A percentile compares a stretch with the other conserved stretches of the same genome.
Conservation (phyloP, 2,329 filamentous ascomycete species). For the Rhynchosporium graminicola region DNA sequence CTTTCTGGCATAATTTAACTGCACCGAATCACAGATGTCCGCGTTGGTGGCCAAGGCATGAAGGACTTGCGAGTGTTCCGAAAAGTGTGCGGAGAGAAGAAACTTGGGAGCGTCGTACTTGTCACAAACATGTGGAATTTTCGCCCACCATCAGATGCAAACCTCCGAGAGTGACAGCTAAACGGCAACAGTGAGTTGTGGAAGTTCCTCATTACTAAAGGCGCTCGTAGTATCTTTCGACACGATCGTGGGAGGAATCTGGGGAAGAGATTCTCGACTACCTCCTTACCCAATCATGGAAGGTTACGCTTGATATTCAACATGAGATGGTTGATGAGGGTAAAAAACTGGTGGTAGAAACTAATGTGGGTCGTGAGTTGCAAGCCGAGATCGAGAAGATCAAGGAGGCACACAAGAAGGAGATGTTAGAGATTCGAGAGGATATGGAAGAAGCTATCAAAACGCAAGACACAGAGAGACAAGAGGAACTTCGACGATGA, state of each 20-base stretch:
- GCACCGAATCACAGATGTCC: conserved; percentile 42
- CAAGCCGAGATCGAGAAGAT: background rate
- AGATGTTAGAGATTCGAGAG: background rate
- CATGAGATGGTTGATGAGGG: background rate
- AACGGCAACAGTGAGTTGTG: background rate
- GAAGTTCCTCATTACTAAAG: background rate
- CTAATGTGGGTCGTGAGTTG: background rate
- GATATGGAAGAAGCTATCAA: background rate
- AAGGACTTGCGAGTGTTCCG: conserved; percentile 44
- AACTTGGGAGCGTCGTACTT: background rate
- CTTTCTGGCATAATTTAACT: conserved; percentile 42
- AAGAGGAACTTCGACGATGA: background rate
- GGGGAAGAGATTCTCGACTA: background rate
- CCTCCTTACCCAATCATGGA: background rate
- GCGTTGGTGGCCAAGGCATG: conserved; percentile 41
- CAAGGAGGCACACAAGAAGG: background rate
- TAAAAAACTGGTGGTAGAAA: background rate
- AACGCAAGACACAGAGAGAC: background rate
- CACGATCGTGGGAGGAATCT: background rate
- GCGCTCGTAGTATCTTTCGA: background rate
- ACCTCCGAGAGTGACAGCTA: background rate
- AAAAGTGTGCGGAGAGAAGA: conserved; percentile 38
- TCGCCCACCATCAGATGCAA: background rate
- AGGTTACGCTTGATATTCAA: background rate
- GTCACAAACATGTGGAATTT: background rate